Evolutionary conservation across 2,329 filamentous ascomycete genomes (phyloP).

Genomic region (Fusarium domesticum): DNA sequence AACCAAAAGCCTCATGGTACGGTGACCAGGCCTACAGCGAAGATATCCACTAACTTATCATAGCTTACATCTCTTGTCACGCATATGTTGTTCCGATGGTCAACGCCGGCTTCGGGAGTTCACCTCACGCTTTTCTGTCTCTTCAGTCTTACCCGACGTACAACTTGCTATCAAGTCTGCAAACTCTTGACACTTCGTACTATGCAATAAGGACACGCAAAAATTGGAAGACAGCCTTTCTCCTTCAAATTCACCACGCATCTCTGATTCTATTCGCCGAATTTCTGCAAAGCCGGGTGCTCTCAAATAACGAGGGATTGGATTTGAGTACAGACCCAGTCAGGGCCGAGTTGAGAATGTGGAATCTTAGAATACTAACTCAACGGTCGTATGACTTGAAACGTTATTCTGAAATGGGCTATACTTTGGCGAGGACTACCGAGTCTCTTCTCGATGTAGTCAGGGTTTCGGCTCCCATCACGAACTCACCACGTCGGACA

Average conservation of each 20-base stretch:
- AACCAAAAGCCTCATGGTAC: background rate
- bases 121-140: background rate
- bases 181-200: background rate
- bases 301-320: background rate
- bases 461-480: background rate
- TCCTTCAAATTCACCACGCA: constrained; percentile 1
- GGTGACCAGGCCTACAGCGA: background rate
- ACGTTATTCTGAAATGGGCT: background rate
- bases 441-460: background rate
- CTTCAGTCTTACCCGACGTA: background rate
- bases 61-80: background rate
- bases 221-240: background rate
- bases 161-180: background rate
- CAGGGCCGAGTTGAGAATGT: background rate
- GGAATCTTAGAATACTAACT: background rate
- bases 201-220: background rate
- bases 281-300: background rate
- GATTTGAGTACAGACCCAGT: background rate
- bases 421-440: background rate
- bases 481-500: background rate
- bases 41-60: no score
- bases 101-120: no score
- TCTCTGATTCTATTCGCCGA: background rate
- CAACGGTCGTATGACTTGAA: background rate
- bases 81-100: background rate